phyloP scores from a whole-genome alignment of 495 filamentous ascomycete species.

The Amniculicola lignicola region DNA sequence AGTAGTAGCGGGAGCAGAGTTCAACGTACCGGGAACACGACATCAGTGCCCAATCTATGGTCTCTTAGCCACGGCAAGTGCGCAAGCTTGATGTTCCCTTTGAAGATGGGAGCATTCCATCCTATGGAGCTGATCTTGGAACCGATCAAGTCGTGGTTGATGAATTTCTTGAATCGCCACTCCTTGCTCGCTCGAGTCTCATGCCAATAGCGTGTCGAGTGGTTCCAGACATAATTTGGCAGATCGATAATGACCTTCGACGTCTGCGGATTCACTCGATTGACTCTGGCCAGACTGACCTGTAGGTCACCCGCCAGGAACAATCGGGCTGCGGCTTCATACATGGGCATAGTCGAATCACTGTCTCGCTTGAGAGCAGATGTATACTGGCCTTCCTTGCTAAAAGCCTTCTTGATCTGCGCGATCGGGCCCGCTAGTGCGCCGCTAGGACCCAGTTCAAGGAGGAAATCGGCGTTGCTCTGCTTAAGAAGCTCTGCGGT shows the following conservation, averaged over 20 bases:
- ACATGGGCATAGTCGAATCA: not conserved
- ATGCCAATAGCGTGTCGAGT: constrained; percentile 10
- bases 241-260: constrained; percentile 8
- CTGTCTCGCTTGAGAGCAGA: not conserved
- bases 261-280: not conserved
- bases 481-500: constrained; percentile 24
- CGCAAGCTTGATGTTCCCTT: not conserved
- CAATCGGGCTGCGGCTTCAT: not conserved
- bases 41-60: constrained; percentile 5
- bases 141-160: constrained; percentile 9
- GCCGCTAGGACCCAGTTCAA: constrained; percentile 41
- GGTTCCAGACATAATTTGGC: constrained; percentile 25
- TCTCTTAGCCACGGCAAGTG: constrained; percentile 15
- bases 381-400: not conserved
- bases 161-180: constrained; percentile 7
- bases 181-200: constrained; percentile 12
- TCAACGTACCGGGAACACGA: constrained; percentile 18
- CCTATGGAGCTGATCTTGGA: not conserved
- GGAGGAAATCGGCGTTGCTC: constrained; percentile 11
- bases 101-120: constrained; percentile 1
- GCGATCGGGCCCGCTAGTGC: constrained; percentile 38
- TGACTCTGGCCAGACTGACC: not conserved
- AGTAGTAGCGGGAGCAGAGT: no score
- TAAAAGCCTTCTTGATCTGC: constrained; percentile 29
- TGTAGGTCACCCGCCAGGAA: constrained; percentile 1